These are phyloP conservation scores for Aotearoamyces nothofagi DNA, from an alignment of 2,329 filamentous ascomycete species.

Conservation along the genomic window DNA sequence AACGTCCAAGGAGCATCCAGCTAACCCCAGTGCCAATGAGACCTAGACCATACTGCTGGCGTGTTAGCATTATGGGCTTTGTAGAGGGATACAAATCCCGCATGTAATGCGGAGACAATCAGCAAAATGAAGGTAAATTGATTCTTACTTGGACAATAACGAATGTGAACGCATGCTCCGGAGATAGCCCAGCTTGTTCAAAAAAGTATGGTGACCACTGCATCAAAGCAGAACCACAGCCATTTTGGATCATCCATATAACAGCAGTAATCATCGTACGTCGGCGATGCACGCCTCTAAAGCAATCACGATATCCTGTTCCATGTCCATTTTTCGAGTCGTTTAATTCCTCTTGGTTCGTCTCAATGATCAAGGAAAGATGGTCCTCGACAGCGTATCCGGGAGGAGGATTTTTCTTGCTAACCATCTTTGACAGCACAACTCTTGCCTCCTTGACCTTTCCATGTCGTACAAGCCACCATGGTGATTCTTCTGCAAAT, in stretches of 20 bases:
- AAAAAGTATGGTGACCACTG: constrained; percentile 49
- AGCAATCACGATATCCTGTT: constrained; percentile 32
- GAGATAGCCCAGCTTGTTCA: constrained; percentile 34
- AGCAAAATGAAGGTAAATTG: constrained; percentile 15
- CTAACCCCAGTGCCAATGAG: neutral
- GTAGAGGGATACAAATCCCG: neutral
- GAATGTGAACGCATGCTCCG: constrained; percentile 34
- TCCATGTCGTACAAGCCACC: constrained; percentile 29
- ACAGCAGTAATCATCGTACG: constrained; percentile 38
- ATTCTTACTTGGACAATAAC: constrained; percentile 29
- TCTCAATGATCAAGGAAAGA: constrained; percentile 37
- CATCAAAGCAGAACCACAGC: constrained; percentile 47
- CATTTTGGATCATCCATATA: constrained; percentile 45
- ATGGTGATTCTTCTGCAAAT: constrained; percentile 29
- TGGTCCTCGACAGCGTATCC: constrained; percentile 10
- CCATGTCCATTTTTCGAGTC: constrained; percentile 15
- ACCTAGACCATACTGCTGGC: constrained; percentile 8
- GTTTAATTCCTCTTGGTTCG: constrained; percentile 36
- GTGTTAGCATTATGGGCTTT: constrained; percentile 21
- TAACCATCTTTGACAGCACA: constrained; percentile 6
- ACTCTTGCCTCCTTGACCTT: constrained; percentile 26
- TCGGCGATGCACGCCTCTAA: constrained; percentile 29
- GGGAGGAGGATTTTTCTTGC: constrained; percentile 16
- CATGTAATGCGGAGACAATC: too few relatives aligned
- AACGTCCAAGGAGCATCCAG: neutral